These are phyloP conservation scores for Dactylellina sp. DNA, from an alignment of 2,329 filamentous ascomycete genomes.

Conservation along the genomic window DNA sequence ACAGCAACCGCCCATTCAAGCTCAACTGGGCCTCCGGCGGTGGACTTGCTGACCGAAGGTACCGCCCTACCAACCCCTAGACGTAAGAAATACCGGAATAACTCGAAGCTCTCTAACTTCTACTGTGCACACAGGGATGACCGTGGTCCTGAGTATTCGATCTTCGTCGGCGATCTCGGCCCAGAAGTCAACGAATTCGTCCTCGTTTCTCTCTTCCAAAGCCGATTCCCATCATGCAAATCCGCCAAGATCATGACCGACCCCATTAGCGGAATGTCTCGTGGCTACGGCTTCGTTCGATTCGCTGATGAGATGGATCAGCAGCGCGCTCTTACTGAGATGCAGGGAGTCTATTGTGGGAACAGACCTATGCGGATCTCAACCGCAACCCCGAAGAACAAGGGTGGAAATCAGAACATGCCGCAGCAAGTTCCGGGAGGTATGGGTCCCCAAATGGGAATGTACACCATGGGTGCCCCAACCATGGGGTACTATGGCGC, in stretches of 20 bases:
- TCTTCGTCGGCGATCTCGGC: slow-evolving; percentile 97
- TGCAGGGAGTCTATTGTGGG: slow-evolving; percentile 99
- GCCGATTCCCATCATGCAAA: slow-evolving; percentile 96
- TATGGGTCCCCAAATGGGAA: slow-evolving; percentile 68
- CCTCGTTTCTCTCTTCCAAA: slow-evolving; percentile 95
- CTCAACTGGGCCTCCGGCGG: slow-evolving; percentile 99
- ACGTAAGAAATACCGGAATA: neutral
- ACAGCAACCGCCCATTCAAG: slow-evolving; percentile 95
- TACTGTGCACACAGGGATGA: slow-evolving; percentile 76
- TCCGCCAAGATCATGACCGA: slow-evolving; percentile 99
- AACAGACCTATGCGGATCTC: slow-evolving; percentile 99
- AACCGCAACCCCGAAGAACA: slow-evolving; percentile 97
- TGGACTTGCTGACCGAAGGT: slow-evolving; percentile 92
- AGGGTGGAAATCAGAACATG: slow-evolving; percentile 67
- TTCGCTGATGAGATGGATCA: slow-evolving; percentile 96
- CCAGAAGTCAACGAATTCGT: slow-evolving; percentile 99
- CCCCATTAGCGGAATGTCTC: slow-evolving; percentile 95
- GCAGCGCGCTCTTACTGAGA: slow-evolving; percentile 93
- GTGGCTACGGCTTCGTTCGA: slow-evolving; percentile 96
- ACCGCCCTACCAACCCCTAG: slow-evolving; percentile 62
- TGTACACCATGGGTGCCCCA: slow-evolving; percentile 78
- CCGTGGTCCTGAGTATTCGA: slow-evolving; percentile 93
- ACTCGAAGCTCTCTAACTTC: slow-evolving; percentile 17
- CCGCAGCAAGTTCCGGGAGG: slow-evolving; percentile 68
- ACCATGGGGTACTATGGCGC: slow-evolving; percentile 76